phyloP scores from a whole-genome alignment of 176 grass and related monocot species.

The Avena atlantica region DNA sequence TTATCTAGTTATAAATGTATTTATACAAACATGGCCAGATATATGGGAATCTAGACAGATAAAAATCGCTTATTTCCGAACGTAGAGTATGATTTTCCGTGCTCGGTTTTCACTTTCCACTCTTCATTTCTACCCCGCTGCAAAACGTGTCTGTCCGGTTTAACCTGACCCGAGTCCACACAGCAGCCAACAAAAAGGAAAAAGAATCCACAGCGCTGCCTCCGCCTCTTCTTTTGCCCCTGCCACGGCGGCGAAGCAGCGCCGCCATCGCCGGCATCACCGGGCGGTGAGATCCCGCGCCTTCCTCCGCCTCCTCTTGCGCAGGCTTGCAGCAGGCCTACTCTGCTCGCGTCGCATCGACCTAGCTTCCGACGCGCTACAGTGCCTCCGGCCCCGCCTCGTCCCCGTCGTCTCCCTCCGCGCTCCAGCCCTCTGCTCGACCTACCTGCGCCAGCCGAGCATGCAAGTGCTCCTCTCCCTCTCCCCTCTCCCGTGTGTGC shows the following conservation, averaged over 20 bases:
- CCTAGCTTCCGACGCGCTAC: background rate
- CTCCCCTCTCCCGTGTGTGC: background rate
- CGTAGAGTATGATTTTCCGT: too few species aligned
- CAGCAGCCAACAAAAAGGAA: too few species aligned
- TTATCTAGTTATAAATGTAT: too few species aligned
- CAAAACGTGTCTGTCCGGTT: too few species aligned
- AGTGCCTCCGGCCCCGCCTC: background rate
- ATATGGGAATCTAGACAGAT: too few species aligned
- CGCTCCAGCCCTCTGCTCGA: background rate
- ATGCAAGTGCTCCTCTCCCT: background rate
- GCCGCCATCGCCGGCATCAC: background rate
- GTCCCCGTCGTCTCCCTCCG: background rate
- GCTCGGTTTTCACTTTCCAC: too few species aligned
- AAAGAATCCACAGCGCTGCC: background rate
- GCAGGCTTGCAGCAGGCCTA: background rate
- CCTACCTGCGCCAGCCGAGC: background rate
- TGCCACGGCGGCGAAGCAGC: background rate
- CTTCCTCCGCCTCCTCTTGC: background rate
- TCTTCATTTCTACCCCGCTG: too few species aligned
- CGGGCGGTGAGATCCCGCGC: background rate
- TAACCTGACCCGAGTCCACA: too few species aligned
- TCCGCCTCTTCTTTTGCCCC: background rate
- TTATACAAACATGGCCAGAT: too few species aligned
- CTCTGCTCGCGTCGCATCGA: background rate
- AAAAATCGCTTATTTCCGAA: too few species aligned